These are phyloP conservation scores for Simmondsia chinensis DNA, from an alignment of 148 eudicot species.

Conservation along the genomic window DNA sequence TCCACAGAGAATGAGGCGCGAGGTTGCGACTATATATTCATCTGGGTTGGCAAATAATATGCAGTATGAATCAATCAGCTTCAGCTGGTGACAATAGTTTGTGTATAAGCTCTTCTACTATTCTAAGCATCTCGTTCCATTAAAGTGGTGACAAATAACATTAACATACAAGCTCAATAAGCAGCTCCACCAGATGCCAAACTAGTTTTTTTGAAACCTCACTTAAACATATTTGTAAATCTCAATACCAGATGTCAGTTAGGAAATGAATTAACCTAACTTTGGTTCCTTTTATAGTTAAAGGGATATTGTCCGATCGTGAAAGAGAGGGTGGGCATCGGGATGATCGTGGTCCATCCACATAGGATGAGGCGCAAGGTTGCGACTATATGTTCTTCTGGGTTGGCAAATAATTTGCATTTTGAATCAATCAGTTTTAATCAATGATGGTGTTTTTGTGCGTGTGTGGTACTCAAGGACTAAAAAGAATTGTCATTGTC, in stretches of 20 bases:
- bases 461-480: too few relatives aligned
- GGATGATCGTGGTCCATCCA: slow-evolving; percentile 75
- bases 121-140: background rate
- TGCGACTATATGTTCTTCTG: slow-evolving; percentile 71
- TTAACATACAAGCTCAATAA: too few relatives aligned
- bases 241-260: too few relatives aligned
- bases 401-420: slow-evolving; percentile 52
- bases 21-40: slow-evolving; percentile 71
- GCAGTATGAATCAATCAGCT: slow-evolving; percentile 83
- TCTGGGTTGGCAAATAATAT: slow-evolving; percentile 57
- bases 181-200: too few relatives aligned
- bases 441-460: slow-evolving; percentile 44
- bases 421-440: slow-evolving; percentile 90
- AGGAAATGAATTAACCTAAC: background rate
- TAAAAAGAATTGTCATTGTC: too few relatives aligned
- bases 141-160: too few relatives aligned
- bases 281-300: slow-evolving; percentile 5
- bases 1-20: slow-evolving; percentile 64
- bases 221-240: too few relatives aligned
- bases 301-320: slow-evolving; percentile 43
- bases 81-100: slow-evolving; percentile 58
- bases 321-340: slow-evolving; percentile 59
- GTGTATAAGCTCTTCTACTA: background rate
- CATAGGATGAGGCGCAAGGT: slow-evolving; percentile 67
- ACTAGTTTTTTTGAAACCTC: too few relatives aligned